A percentile compares a stretch with the other conserved stretches of the same genome.
These are phyloP conservation scores for Colletotrichum tanaceti DNA, from an alignment of 2,329 filamentous ascomycete genomes.

Conservation along the genomic window DNA sequence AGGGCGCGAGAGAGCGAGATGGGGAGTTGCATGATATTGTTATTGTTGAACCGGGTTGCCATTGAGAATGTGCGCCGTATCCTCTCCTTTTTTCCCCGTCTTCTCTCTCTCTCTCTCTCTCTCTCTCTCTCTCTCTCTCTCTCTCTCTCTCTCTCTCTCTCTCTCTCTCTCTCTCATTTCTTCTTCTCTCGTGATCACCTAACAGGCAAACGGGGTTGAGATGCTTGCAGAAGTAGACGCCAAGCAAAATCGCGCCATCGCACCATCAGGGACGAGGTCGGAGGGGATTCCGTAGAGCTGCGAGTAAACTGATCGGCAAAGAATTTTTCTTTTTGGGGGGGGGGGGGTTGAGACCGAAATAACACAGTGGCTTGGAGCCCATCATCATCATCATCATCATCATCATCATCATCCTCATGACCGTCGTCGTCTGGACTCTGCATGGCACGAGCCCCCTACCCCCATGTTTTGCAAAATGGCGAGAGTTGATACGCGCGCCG, in stretches of 20 bases:
- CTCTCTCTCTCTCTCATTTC: no score
- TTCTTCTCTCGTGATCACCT: background rate
- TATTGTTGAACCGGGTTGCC: background rate
- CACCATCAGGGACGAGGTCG: no score
- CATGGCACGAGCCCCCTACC: conserved; percentile 2
- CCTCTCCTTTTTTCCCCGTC: no score
- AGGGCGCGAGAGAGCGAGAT: no score
- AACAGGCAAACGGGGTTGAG: background rate
- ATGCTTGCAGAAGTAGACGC: background rate
- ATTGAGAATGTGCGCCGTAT: background rate
- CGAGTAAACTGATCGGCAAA: no score
- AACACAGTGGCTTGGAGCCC: background rate
- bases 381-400: background rate
- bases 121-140: no score
- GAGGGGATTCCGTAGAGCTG: no score
- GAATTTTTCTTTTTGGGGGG: no score
- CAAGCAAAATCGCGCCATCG: background rate
- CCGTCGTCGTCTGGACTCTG: no score
- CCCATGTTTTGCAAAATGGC: conserved; percentile 20
- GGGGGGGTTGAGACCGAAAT: conserved; percentile 12
- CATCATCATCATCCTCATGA: no score
- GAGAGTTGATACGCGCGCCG: conserved; percentile 31
- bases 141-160: no score
- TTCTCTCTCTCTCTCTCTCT: no score
- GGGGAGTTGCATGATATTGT: background rate